These are phyloP conservation scores for Coemansia sp. DNA, from an alignment of 192 early-diverging fungal genomes.

Conservation along the genomic window DNA sequence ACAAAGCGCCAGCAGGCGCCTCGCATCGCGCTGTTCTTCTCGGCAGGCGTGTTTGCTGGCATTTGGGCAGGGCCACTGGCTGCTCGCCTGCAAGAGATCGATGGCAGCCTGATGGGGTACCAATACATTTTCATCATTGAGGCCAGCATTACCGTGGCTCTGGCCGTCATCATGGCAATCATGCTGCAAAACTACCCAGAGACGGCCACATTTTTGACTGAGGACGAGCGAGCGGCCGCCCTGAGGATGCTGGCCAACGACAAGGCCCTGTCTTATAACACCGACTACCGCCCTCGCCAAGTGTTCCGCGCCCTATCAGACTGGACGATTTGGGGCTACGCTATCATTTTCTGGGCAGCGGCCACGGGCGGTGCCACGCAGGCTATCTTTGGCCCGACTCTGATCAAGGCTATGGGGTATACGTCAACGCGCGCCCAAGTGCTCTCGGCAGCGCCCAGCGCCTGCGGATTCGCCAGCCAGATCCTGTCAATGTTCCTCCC, in stretches of 20 bases:
- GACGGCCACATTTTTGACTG: slow-evolving; percentile 60
- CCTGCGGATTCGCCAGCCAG: slow-evolving; percentile 49
- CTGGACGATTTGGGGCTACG: slow-evolving; percentile 55
- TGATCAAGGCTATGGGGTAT: slow-evolving; percentile 52
- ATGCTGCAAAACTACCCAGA: slow-evolving; percentile 60
- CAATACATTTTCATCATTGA: slow-evolving; percentile 65
- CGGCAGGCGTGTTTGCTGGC: slow-evolving; percentile 52
- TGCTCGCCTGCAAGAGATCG: slow-evolving; percentile 33
- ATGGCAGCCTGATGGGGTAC: slow-evolving; percentile 32
- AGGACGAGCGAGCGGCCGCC: slow-evolving; percentile 56
- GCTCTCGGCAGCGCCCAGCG: slow-evolving; percentile 43
- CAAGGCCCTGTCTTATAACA: slow-evolving; percentile 23
- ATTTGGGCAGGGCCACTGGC: slow-evolving; percentile 56
- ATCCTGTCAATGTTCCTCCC: slow-evolving; percentile 41
- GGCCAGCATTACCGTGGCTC: slow-evolving; percentile 56
- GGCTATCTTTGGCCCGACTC: slow-evolving; percentile 50
- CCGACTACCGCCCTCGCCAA: slow-evolving; percentile 27
- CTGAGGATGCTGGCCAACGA: slow-evolving; percentile 48
- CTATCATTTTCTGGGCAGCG: slow-evolving; percentile 51
- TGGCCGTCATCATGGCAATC: slow-evolving; percentile 46
- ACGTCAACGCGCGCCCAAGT: slow-evolving; percentile 48
- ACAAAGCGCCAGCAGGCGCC: slow-evolving; percentile 45
- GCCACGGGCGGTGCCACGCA: slow-evolving; percentile 45
- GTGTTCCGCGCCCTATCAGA: slow-evolving; percentile 39
- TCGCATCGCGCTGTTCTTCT: slow-evolving; percentile 56